phyloP scores from a whole-genome alignment of 2,329 filamentous ascomycete species.

The Cryphonectria radicalis region DNA sequence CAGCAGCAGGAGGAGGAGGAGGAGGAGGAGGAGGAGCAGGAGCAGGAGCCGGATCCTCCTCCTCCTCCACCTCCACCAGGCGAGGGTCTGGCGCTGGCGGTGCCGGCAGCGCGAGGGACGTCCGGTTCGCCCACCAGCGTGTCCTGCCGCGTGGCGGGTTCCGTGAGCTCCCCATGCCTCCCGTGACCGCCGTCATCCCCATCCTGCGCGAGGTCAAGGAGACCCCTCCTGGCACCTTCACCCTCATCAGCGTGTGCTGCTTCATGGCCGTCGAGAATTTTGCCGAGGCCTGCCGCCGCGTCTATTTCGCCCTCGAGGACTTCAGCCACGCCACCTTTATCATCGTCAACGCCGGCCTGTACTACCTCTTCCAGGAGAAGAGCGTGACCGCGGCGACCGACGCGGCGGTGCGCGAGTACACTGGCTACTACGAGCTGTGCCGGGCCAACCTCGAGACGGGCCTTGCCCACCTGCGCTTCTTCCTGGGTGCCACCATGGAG shows the following conservation, averaged over 20 bases:
- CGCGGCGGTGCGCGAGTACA: conserved; percentile 40
- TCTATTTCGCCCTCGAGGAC: conserved; percentile 48
- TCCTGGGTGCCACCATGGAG: conserved; percentile 57
- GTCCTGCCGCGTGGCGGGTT: conserved; percentile 51
- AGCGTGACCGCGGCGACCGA: conserved; percentile 39
- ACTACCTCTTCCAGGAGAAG: conserved; percentile 55
- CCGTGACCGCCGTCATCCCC: conserved; percentile 53
- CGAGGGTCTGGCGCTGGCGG: conserved; percentile 5
- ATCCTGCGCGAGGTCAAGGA: conserved; percentile 55
- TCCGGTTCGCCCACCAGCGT: conserved; percentile 51
- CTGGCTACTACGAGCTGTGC: conserved; percentile 46
- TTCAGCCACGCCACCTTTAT: conserved; percentile 55
- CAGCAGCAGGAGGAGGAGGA: too few species aligned
- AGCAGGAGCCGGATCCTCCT: not conserved
- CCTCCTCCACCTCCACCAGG: not conserved
- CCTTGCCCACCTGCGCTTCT: conserved; percentile 56
- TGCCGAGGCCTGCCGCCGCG: conserved; percentile 51
- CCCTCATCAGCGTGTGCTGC: conserved; percentile 48
- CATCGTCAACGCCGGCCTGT: conserved; percentile 53
- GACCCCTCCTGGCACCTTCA: conserved; percentile 53
- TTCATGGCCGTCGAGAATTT: conserved; percentile 56
- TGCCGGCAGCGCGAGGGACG: conserved; percentile 39
- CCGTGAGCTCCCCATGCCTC: conserved; percentile 59
- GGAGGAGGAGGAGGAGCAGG: too few species aligned
- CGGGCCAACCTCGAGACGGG: conserved; percentile 55